Conservation (phyloP, 306 rosid species). For the peach (Prunus persica) region Prunus_persica_NCBIv2 NC_034013.1:12477001-12477500, state of each 20-base stretch:
- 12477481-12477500: conserved; percentile 99
- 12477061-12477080: conserved; percentile 90
- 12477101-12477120: too few species aligned
- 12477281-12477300: not conserved
- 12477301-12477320: conserved; percentile 73
- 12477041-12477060: conserved; percentile 73
- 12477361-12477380: conserved; percentile 74
- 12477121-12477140: not conserved
- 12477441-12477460: conserved; percentile 66
- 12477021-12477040: conserved; percentile 94
- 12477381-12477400: conserved; percentile 79
- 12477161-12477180: not conserved
- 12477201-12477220: not conserved
- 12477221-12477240: too few species aligned
- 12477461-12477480: conserved; percentile 71
- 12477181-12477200: not conserved
- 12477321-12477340: conserved; percentile 74
- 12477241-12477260: too few species aligned
- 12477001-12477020: conserved; percentile 64
- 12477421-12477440: conserved; percentile 45
- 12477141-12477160: not conserved
- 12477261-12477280: not conserved
- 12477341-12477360: conserved; percentile 52
- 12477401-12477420: conserved; percentile 84
- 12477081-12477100: conserved; percentile 32